phyloP scores from a whole-genome alignment of 176 grass and related monocot genomes.

The Tillandsia leiboldiana region DNA sequence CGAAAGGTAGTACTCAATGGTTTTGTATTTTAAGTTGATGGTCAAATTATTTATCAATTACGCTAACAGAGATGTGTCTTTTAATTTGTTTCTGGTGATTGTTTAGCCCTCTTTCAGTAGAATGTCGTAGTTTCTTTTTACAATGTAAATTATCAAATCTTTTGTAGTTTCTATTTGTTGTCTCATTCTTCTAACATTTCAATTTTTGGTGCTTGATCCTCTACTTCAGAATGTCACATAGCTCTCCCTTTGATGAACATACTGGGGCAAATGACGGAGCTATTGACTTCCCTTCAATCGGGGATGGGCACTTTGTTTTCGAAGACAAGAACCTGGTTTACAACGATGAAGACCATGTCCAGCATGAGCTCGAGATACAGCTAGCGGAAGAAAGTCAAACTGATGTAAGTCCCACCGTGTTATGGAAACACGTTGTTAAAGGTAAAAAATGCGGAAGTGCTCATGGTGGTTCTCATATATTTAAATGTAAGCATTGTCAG shows the following conservation, averaged over 20 bases:
- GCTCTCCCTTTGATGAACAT: conserved; percentile 23
- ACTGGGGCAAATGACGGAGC: conserved; percentile 8
- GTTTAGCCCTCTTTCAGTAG: too few relatives aligned
- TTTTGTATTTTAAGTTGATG: too few relatives aligned
- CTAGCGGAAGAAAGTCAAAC: conserved; percentile 21
- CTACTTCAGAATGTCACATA: conserved; percentile 12
- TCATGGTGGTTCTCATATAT: conserved; percentile 29
- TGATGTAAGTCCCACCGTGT: conserved; percentile 22
- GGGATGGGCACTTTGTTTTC: conserved; percentile 20
- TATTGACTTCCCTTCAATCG: conserved; percentile 22
- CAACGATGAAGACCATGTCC: conserved; percentile 21
- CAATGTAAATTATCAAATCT: too few relatives aligned
- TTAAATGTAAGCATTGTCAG: conserved; percentile 29
- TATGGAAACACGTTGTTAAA: conserved; percentile 30
- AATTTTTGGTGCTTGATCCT: too few relatives aligned
- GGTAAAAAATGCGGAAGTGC: conserved; percentile 27
- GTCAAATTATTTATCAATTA: too few relatives aligned
- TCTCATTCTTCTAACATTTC: too few relatives aligned
- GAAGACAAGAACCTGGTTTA: conserved; percentile 22
- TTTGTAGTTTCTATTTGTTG: too few relatives aligned
- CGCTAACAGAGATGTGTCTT: too few relatives aligned
- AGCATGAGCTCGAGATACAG: conserved; percentile 21
- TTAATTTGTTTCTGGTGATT: too few relatives aligned
- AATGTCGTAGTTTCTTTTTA: too few relatives aligned
- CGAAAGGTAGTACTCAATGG: too few relatives aligned